Conservation (phyloP, 1,284 basidiomycete genomes). For the Golubevia sp. region DNA sequence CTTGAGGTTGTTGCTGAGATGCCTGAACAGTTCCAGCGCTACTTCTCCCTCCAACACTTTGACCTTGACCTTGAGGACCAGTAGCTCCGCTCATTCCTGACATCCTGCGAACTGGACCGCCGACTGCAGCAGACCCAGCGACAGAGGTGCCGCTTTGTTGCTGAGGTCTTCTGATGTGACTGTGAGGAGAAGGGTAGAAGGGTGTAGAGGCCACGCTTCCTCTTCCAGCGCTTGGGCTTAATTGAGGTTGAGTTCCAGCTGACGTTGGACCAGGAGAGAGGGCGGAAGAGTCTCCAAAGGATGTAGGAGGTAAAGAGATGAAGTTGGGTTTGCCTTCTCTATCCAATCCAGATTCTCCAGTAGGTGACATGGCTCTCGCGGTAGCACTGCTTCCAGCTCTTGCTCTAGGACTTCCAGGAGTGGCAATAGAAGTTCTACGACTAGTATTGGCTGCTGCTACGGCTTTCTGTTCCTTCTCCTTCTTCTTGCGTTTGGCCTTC, state of each 20-base stretch:
- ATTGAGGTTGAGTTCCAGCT: slow-evolving; percentile 14
- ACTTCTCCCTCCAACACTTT: no score
- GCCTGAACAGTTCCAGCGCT: slow-evolving; percentile 7
- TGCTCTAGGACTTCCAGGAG: slow-evolving; percentile 1
- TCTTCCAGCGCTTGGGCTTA: slow-evolving; percentile 18
- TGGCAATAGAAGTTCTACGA: neutral
- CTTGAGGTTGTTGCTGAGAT: slow-evolving; percentile 12
- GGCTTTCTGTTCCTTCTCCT: slow-evolving; percentile 54
- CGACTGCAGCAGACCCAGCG: no score
- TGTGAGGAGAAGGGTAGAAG: slow-evolving; percentile 39
- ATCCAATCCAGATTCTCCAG: slow-evolving; percentile 19
- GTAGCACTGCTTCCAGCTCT: neutral
- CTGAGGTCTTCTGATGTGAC: slow-evolving; percentile 29
- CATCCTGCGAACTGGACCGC: no score
- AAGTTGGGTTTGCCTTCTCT: slow-evolving; percentile 35
- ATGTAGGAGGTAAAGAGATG: slow-evolving; percentile 30
- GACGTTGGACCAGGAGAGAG: slow-evolving; percentile 16
- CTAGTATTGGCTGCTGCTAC: slow-evolving; percentile 18
- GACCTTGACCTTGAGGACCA: no score
- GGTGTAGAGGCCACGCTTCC: slow-evolving; percentile 7
- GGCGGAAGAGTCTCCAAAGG: slow-evolving; percentile 8
- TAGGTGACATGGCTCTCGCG: slow-evolving; percentile 11
- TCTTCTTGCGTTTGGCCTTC: slow-evolving; percentile 51
- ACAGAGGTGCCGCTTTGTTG: neutral
- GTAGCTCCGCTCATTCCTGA: no score